Percentiles rank a stretch among this genome's conserved stretches.
These are phyloP conservation scores for Kazachstania sp. DNA, from an alignment of 1,139 yeast species.

Conservation along the genomic window DNA sequence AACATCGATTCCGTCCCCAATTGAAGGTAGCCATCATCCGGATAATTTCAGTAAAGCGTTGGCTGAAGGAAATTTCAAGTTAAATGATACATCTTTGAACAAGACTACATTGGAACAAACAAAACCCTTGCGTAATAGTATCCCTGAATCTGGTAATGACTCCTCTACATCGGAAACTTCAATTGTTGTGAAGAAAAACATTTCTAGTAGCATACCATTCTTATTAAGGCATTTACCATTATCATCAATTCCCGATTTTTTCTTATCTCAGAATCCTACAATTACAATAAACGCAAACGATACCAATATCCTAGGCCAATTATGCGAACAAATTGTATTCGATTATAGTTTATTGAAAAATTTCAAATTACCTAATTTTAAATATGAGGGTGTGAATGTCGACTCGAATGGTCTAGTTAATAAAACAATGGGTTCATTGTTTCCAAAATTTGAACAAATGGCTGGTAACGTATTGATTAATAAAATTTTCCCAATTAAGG, in stretches of 20 bases:
- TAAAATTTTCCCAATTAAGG: constrained; percentile 18
- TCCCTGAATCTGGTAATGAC: not conserved
- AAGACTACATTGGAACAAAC: not conserved
- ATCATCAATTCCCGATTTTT: constrained; percentile 47
- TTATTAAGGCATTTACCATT: constrained; percentile 54
- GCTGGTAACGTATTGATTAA: constrained; percentile 23
- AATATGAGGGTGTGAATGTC: constrained; percentile 15
- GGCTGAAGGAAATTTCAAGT: not conserved
- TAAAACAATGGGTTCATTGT: constrained; percentile 16
- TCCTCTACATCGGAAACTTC: not conserved
- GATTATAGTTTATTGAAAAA: constrained; percentile 32
- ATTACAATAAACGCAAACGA: constrained; percentile 15
- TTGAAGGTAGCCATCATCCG: not conserved
- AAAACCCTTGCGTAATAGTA: not conserved
- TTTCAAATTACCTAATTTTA: constrained; percentile 15
- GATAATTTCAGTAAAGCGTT: not conserved
- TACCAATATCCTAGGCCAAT: constrained; percentile 25
- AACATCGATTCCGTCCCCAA: constrained; percentile 2
- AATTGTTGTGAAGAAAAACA: not conserved
- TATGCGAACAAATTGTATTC: constrained; percentile 40
- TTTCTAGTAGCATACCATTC: constrained; percentile 52
- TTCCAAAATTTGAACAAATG: constrained; percentile 19
- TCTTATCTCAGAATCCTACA: constrained; percentile 31
- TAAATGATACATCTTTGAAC: not conserved
- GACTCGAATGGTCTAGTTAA: constrained; percentile 19